phyloP scores from a whole-genome alignment of 208 protist species.

The Acanthamoeba lenticulata region DNA sequence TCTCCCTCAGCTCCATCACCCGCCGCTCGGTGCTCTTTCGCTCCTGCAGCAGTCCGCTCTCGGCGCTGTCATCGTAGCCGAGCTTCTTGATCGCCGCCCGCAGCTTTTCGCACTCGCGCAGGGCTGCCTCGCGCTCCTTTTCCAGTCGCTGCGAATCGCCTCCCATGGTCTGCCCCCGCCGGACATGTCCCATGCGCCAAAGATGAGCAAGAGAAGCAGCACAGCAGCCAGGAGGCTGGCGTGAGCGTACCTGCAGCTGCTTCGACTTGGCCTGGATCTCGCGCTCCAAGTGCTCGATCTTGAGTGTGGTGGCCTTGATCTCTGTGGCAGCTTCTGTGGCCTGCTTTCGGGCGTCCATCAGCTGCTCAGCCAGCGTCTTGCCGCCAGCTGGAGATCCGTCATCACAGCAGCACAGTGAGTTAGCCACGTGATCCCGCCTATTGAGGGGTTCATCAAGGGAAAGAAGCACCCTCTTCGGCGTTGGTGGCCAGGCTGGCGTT shows the following conservation, averaged over 20 bases:
- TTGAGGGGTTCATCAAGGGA: neutral
- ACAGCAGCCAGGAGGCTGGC: neutral
- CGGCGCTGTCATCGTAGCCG: neutral
- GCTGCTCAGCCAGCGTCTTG: constrained; percentile 78
- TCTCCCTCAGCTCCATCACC: constrained; percentile 4
- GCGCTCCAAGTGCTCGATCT: constrained; percentile 72
- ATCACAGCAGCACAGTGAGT: neutral
- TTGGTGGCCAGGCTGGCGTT: constrained; percentile 69
- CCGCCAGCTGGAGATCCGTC: neutral
- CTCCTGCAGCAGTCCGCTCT: constrained; percentile 69
- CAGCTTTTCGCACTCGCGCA: constrained; percentile 78
- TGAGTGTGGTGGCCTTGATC: constrained; percentile 70
- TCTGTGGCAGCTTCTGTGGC: constrained; percentile 50
- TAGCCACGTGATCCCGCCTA: neutral
- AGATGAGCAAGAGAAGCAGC: neutral
- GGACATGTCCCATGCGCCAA: neutral
- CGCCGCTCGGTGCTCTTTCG: constrained; percentile 70
- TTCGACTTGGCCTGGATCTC: constrained; percentile 69
- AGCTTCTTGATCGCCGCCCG: constrained; percentile 57
- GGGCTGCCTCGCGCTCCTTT: neutral
- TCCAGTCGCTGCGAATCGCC: constrained; percentile 56
- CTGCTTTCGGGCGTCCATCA: constrained; percentile 76
- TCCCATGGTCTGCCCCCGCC: neutral
- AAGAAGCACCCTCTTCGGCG: constrained; percentile 40
- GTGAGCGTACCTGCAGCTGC: neutral